Base-by-base conservation (phyloP, 2,329 filamentous ascomycete genomes). In the Tothia fuscella region DNA sequence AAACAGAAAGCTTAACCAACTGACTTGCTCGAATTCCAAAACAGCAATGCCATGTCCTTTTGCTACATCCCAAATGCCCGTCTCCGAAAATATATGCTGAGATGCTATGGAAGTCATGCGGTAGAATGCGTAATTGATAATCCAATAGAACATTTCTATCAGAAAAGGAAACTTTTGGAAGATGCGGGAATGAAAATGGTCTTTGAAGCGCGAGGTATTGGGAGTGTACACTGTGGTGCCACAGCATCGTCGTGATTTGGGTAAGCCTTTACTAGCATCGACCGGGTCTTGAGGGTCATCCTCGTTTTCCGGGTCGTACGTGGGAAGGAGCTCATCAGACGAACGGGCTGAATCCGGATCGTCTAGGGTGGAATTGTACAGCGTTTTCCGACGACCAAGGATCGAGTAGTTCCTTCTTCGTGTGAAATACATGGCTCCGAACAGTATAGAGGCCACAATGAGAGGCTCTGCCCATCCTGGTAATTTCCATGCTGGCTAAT, bases 121-220 rank as follows among this genome's bases (percentile, higher is more conserved):
- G 59, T 82, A 82, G 53, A 79, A 76, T 34, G 70, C 64, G 48
- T 78, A 72, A 52, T 77, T 80, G 50, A 82, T 66, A 32, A 71
- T 66, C 78, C 78, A 82, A 61, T 82, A 82, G 56, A 82, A 81
- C 76, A 82, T 82, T 57, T 82, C 78, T 37, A 82, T 68, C 42
- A 82, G 57, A 53, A 82, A 82, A 4, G 79, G 78, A 49, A 76
- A 80, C 52, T 77, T 78, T 54, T 79, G 72, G 45, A 82, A 63
- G 42, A 81, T 66, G 20, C 76, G 66, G 46, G 72, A 78, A 55
- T 80, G 77, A 37, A 71, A 55, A 53, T 79, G 60, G 46, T 70
- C 65, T 29, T 68, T 65, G 56, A 78, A 82, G n/a, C 72, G 68
- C 3, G 71, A 71, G 3, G 74, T 72, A 50, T 77, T 78, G 9